Base-by-base conservation (phyloP, 2,329 filamentous ascomycete species). In the Xylaria digitata region DNA sequence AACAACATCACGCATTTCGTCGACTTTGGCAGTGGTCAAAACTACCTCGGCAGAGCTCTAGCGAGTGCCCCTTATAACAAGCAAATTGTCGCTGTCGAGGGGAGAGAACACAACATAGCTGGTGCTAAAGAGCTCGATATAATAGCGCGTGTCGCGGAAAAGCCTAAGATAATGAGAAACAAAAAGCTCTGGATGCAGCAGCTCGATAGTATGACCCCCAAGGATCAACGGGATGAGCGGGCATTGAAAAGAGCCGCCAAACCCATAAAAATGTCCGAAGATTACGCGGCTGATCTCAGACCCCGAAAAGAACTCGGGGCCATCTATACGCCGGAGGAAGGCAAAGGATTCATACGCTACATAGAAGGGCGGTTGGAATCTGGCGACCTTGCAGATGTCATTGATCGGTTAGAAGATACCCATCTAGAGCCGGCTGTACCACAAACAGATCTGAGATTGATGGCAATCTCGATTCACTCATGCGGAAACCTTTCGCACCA, bases 401-500 rank as follows among this genome's bases (percentile, higher is more conserved):
- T 78, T 55, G 67, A 61, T 34, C 70, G 76, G 58, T 59, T 77
- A 63, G 75, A 80, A 68, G 58, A 74, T 6, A 74, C 76, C 1
- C 63, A 57, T 30, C 63, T 61, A 17, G 75, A 45, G 48, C 37
- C 67, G 15, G 67, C 70, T 50, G 63, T 71, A 6, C 67, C 77
- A 54, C 75, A 79, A 64, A 71, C 78, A 19, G 79, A 83, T 15
- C 82, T 84, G 67, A 81, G 81, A 9, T 83, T 96, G 43, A 94
- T 97, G 90, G 92, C 95, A 17, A 90, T 98, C 34, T 98, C 96
- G 0, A 92, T 99, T 19, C 96, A 99, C 79, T 98, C 95, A 0
- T 99, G 96, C 77, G 96, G 96, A 32, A 98, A 99, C 73, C 88
- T 99, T n/a, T 92, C 96, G 0, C 96, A 99, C 78, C 94, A 96